Conservation (phyloP, 2,329 filamentous ascomycete species). For the Grosmannia huntii region DNA sequence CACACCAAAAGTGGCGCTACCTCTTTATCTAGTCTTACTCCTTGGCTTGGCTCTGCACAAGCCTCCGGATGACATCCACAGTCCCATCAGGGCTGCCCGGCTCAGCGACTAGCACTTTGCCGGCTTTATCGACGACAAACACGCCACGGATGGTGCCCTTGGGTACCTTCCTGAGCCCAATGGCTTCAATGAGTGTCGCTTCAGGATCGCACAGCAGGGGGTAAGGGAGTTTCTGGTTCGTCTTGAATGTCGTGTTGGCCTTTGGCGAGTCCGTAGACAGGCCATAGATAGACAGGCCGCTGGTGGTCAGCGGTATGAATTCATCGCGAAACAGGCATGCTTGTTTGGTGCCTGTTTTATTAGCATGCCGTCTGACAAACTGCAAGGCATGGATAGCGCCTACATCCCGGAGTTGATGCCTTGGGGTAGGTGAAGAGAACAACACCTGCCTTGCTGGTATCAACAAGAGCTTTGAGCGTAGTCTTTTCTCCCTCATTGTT, state of each 20-base stretch:
- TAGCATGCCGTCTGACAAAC: background rate
- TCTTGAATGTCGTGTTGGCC: slow-evolving; percentile 85
- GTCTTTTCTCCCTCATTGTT: slow-evolving; percentile 75
- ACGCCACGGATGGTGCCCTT: slow-evolving; percentile 77
- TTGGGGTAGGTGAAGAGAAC: slow-evolving; percentile 94
- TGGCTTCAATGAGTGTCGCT: slow-evolving; percentile 63
- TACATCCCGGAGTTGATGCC: slow-evolving; percentile 89
- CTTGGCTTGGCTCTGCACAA: slow-evolving; percentile 33
- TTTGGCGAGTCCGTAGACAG: slow-evolving; percentile 80
- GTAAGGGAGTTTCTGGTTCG: slow-evolving; percentile 83
- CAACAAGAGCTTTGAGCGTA: slow-evolving; percentile 66
- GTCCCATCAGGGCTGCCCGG: slow-evolving; percentile 67
- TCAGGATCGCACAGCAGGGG: slow-evolving; percentile 72
- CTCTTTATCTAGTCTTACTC: background rate
- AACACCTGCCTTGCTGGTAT: slow-evolving; percentile 72
- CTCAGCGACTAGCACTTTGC: slow-evolving; percentile 59
- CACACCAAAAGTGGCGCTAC: background rate
- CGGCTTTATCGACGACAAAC: slow-evolving; percentile 71
- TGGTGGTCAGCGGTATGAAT: slow-evolving; percentile 61
- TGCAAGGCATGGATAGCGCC: slow-evolving; percentile 22
- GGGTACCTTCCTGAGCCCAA: slow-evolving; percentile 71
- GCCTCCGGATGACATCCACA: slow-evolving; percentile 59
- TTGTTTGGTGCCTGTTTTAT: slow-evolving; percentile 67
- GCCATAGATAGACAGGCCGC: slow-evolving; percentile 78
- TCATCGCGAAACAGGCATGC: slow-evolving; percentile 86